Evolutionary conservation across 352 stramenopile genomes (phyloP), one percentile per base, ranked within the genome.

Genomic region (Pythium apleroticum): DNA sequence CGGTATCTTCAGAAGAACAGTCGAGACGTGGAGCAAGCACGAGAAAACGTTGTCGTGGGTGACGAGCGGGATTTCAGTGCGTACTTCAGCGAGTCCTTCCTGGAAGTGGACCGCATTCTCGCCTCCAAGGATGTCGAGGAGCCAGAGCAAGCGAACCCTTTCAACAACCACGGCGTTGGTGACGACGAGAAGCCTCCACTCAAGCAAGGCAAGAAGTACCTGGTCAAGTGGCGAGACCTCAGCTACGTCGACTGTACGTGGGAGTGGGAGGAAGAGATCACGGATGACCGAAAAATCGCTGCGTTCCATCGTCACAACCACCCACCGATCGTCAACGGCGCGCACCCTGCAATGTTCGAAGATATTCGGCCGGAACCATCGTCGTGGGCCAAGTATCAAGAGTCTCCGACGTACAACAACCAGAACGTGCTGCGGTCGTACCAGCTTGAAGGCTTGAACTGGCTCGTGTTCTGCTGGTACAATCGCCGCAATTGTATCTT

Each of bases 391-490:
- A 96, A 97, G 64, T 96, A 97, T 49, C 80, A 83, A 53, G 79
- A 91, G 61, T 96, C 89, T 24, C 90, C 86, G 9, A 69, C 77
- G 0, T 99, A 97, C 78, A 95, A 97, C 66, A 96, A 98, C 75
- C 96, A 97, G 56, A 98, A 98, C 49, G 88, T 88, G 4, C 76
- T 99, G 27, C 84, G 97, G 22, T 96, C 97, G 27, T 99, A 99
- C 71, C 98, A 99, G 79, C 86, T 98, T 19, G 98, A 99, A 90
- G 98, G 97, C 30, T 86, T 99, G 25, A 97, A 98, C 41, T 99
- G 98, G 98, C 76, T 99, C 52, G 84, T 98, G 10, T 98, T 98
- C 74, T 98, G 98, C 65, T 99, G 96, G 91, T 98, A 98, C 71
- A 99, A 99, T 67, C 87, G 90, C 9, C 93, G 97, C 20, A 98